Evolutionary conservation across 2,329 filamentous ascomycete species (phyloP), one percentile per base, ranked within the genome.

Genomic region (Pseudogymnoascus destructans): DNA sequence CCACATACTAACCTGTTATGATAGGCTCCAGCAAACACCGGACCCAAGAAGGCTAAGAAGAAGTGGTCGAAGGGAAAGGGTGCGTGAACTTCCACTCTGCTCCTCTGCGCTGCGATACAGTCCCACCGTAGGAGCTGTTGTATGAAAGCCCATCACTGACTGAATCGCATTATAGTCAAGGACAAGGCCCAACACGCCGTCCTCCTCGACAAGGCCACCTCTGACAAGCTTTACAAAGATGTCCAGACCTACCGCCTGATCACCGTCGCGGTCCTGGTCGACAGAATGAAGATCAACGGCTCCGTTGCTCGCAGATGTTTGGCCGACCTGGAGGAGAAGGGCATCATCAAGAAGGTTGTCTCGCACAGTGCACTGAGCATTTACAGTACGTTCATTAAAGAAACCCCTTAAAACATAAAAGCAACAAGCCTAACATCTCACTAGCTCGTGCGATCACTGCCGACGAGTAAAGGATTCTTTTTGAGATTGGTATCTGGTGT

Each of bases 101-200:
- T 27, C 38, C 61, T 60, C 62, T 33, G 32, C 55, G 54, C 56
- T 58, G 57, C 46, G 49, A 10, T 27, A 19, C 13, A 55, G 42
- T 46, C 8, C 25, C 25, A 35, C 54, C 52, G 58, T 36, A 54
- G 52, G 61, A 62, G 40, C 17, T 23, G 11, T 40, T 32, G 15
- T 17, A 42, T 55, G 27, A 9, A 59, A 30, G 57, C 59, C 65
- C 33, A 64, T 57, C 49, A 40, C 57, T 62, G 64, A 75, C 73
- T 62, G 75, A 75, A 71, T 38, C 19, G 35, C 32, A 70, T 72
- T 68, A 80, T 76, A 90, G 93, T 98, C 82, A 98, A 98, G 93
- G 93, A 98, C 85, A 98, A 98, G 91, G 92, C 93, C 79, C 87
- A 97, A 77, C 93, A 98, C 85, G 89, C 88, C 77, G 93, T 98